Percentiles rank a stretch among this genome's conserved stretches.
Evolutionary conservation across 768 basidiomycete genomes (phyloP).

Genomic region (Auriscalpium vulgare): DNA sequence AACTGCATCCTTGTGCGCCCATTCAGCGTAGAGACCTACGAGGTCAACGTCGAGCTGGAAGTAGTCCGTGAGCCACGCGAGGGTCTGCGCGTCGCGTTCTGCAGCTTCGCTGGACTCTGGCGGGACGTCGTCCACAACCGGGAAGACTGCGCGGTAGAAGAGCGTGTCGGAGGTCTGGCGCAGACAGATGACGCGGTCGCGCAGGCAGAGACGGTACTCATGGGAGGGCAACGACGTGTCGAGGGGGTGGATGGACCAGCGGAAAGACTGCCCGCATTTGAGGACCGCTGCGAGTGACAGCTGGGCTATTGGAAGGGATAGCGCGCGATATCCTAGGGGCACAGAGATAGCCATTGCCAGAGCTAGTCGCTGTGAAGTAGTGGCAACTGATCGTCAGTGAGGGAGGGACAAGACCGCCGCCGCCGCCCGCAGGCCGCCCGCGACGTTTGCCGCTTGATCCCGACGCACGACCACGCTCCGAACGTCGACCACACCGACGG

Average conservation of each 20-base stretch:
- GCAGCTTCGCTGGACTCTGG: slow-evolving; percentile 27
- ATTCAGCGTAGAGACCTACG: slow-evolving; percentile 59
- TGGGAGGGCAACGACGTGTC: slow-evolving; percentile 25
- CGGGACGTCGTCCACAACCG: slow-evolving; percentile 24
- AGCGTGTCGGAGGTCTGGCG: slow-evolving; percentile 59
- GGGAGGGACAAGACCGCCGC: too few relatives aligned
- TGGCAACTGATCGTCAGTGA: too few relatives aligned
- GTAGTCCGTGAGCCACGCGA: slow-evolving; percentile 75
- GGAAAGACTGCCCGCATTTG: slow-evolving; percentile 80
- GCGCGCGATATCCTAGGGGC: slow-evolving; percentile 42
- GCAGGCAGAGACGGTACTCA: slow-evolving; percentile 76
- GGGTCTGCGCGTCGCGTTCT: slow-evolving; percentile 51
- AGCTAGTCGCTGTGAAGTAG: too few relatives aligned
- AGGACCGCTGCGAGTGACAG: slow-evolving; percentile 73
- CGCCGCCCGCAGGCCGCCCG: too few relatives aligned
- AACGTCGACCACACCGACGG: neutral
- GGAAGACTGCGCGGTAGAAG: slow-evolving; percentile 66
- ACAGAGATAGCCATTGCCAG: neutral
- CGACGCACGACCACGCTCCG: neutral
- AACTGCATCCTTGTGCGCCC: slow-evolving; percentile 66
- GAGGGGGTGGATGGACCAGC: slow-evolving; percentile 58
- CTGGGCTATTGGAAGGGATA: slow-evolving; percentile 58
- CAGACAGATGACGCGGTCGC: slow-evolving; percentile 78
- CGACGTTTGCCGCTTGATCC: too few relatives aligned
- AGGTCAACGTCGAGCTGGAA: slow-evolving; percentile 83